A percentile compares a stretch with the other conserved stretches of the same genome.
Evolutionary conservation across 441 rosid species (phyloP).

Genomic region (Euphorbia corollata): DNA sequence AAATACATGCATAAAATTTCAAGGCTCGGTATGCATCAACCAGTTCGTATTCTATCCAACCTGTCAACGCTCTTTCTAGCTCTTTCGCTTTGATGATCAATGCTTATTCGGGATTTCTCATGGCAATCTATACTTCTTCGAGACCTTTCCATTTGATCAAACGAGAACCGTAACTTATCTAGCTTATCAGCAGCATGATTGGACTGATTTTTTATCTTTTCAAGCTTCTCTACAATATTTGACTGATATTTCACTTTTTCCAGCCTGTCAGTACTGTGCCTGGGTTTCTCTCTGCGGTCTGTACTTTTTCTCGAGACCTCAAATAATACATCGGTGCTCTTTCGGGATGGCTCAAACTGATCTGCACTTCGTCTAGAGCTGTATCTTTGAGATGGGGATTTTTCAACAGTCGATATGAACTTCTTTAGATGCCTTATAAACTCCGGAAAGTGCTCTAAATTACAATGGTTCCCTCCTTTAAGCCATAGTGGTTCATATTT

Average conservation of each 20-base stretch:
- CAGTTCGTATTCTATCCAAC: slow-evolving; percentile 69
- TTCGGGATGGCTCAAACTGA: slow-evolving; percentile 56
- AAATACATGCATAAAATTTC: slow-evolving; percentile 22
- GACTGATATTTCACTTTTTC: slow-evolving; percentile 59
- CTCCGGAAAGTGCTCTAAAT: slow-evolving; percentile 77
- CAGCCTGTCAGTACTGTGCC: slow-evolving; percentile 67
- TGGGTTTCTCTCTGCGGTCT: slow-evolving; percentile 74
- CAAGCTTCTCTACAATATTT: slow-evolving; percentile 52
- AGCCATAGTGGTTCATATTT: slow-evolving; percentile 94
- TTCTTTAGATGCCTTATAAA: slow-evolving; percentile 87
- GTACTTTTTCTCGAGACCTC: slow-evolving; percentile 73
- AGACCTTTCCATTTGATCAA: slow-evolving; percentile 74
- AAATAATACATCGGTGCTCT: slow-evolving; percentile 50
- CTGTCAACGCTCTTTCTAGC: slow-evolving; percentile 84
- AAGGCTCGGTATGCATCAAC: slow-evolving; percentile 17
- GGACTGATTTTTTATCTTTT: slow-evolving; percentile 54
- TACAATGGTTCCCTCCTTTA: slow-evolving; percentile 88
- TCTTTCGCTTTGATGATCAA: slow-evolving; percentile 69
- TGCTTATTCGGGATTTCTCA: slow-evolving; percentile 73
- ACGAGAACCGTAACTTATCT: slow-evolving; percentile 56
- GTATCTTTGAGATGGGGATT: slow-evolving; percentile 71
- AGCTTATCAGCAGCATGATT: slow-evolving; percentile 51
- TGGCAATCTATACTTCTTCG: slow-evolving; percentile 82
- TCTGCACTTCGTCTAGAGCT: slow-evolving; percentile 59
- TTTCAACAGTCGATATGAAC: slow-evolving; percentile 77